Evolutionary conservation across 1,284 basidiomycete genomes (phyloP).

Genomic region (Tilletia walkeri): DNA sequence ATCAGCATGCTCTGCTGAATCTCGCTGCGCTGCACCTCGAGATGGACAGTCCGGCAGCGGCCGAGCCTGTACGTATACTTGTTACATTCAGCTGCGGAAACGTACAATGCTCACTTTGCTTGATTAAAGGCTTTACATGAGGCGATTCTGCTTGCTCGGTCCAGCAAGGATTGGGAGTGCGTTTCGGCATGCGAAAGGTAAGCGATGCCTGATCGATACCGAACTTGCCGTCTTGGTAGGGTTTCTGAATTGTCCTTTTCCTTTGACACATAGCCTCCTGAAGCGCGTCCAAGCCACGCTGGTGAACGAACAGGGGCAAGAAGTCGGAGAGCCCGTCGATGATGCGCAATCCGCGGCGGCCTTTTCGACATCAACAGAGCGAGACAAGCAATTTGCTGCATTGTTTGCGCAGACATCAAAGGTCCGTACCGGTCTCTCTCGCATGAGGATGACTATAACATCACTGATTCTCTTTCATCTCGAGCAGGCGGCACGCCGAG

Average conservation of each 20-base stretch:
- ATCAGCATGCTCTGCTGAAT: constrained; percentile 12
- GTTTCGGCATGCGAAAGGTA: constrained; percentile 14
- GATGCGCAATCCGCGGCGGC: not conserved
- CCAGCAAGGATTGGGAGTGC: constrained; percentile 14
- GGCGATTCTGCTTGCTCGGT: not conserved
- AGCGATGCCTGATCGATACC: not conserved
- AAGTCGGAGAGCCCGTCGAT: not conserved
- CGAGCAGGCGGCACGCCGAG: not conserved
- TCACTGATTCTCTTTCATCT: not conserved
- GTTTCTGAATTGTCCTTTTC: not conserved
- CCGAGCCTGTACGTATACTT: not conserved
- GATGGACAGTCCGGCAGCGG: constrained; percentile 8
- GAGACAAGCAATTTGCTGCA: not conserved
- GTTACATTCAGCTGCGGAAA: too few species aligned
- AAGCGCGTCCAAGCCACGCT: not conserved
- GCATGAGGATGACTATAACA: not conserved
- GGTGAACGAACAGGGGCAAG: not conserved
- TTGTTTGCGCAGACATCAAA: not conserved
- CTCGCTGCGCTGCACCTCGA: constrained; percentile 3
- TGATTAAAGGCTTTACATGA: not conserved
- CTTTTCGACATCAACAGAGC: not conserved
- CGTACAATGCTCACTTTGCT: not conserved
- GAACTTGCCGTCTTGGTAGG: not conserved
- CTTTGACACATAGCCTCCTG: not conserved
- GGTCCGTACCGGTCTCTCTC: not conserved